Percentiles rank a stretch among this genome's conserved stretches.
These are phyloP conservation scores for Apiospora malaysiana DNA, from an alignment of 2,329 filamentous ascomycete genomes.

Conservation along the genomic window DNA sequence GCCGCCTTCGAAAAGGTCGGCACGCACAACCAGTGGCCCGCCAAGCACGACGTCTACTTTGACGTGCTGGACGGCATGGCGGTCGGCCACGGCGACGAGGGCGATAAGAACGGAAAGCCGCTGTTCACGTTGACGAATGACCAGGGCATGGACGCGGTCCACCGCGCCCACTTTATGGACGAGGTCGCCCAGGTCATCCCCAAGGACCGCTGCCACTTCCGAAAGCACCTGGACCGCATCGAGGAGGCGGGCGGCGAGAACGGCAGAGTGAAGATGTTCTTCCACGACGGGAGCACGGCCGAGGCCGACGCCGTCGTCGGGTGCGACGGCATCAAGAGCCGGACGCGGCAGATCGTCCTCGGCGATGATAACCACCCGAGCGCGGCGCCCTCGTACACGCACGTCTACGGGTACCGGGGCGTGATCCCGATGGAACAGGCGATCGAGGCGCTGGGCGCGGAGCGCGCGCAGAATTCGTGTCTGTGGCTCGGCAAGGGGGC, in stretches of 20 bases:
- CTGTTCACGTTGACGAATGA: slow-evolving; percentile 19
- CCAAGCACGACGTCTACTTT: slow-evolving; percentile 24
- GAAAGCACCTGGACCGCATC: slow-evolving; percentile 39
- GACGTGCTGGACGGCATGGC: slow-evolving; percentile 25
- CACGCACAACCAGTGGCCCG: slow-evolving; percentile 24
- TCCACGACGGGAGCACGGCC: slow-evolving; percentile 36
- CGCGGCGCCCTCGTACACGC: slow-evolving; percentile 51
- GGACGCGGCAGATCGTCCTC: slow-evolving; percentile 55
- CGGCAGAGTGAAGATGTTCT: slow-evolving; percentile 28
- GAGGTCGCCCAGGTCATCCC: slow-evolving; percentile 35
- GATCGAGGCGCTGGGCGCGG: slow-evolving; percentile 50
- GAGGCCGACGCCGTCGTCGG: slow-evolving; percentile 51
- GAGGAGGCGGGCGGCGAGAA: slow-evolving; percentile 30
- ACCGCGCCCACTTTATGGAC: slow-evolving; percentile 36
- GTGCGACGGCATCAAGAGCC: slow-evolving; percentile 67
- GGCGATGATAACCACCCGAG: slow-evolving; percentile 40
- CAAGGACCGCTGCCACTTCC: slow-evolving; percentile 31
- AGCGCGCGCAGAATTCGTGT: slow-evolving; percentile 33
- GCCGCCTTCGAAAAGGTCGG: slow-evolving; percentile 22
- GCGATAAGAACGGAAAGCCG: background rate
- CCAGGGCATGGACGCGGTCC: slow-evolving; percentile 25
- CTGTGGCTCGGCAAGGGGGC: slow-evolving; percentile 49
- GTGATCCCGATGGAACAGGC: slow-evolving; percentile 54
- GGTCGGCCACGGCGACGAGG: background rate
- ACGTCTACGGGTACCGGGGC: slow-evolving; percentile 62